These are phyloP conservation scores for Ogataea naganishii DNA, from an alignment of 805 yeast species.

Conservation along the genomic window DNA sequence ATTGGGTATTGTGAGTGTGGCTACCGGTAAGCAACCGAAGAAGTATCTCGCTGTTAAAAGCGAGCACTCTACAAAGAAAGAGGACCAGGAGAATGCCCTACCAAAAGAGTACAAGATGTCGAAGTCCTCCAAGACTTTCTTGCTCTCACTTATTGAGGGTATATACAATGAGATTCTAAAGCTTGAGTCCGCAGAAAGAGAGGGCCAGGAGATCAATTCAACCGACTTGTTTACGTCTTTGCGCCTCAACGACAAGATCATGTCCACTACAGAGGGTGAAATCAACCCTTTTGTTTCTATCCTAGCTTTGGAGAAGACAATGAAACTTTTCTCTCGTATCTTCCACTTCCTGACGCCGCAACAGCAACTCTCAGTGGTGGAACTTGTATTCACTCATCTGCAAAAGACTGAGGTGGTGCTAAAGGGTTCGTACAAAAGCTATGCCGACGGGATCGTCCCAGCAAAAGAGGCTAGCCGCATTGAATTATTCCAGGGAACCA, in stretches of 20 bases:
- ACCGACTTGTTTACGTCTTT: slow-evolving; percentile 67
- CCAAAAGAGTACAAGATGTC: slow-evolving; percentile 24
- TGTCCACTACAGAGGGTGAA: slow-evolving; percentile 39
- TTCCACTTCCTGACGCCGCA: slow-evolving; percentile 74
- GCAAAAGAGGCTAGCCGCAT: slow-evolving; percentile 47
- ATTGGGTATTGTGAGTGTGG: slow-evolving; percentile 74
- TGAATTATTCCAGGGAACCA: slow-evolving; percentile 72
- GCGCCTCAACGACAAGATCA: slow-evolving; percentile 57
- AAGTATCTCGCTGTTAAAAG: slow-evolving; percentile 59
- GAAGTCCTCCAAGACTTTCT: slow-evolving; percentile 37
- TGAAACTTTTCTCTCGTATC: slow-evolving; percentile 81
- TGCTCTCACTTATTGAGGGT: slow-evolving; percentile 64
- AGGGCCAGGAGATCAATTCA: slow-evolving; percentile 36
- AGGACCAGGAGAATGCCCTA: slow-evolving; percentile 7
- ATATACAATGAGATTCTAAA: slow-evolving; percentile 70
- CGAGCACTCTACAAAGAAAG: slow-evolving; percentile 17
- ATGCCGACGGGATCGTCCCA: slow-evolving; percentile 38
- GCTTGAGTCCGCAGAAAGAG: slow-evolving; percentile 68
- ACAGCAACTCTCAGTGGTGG: slow-evolving; percentile 68
- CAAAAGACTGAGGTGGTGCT: slow-evolving; percentile 71
- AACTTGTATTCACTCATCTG: slow-evolving; percentile 70
- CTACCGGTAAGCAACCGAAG: slow-evolving; percentile 80
- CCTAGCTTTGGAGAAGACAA: slow-evolving; percentile 77
- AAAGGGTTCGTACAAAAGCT: slow-evolving; percentile 70
- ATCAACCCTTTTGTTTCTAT: slow-evolving; percentile 79